Evolutionary conservation across 768 basidiomycete species (phyloP), one percentile per base, ranked within the genome.

Genomic region (Kwoniella dendrophila): DNA sequence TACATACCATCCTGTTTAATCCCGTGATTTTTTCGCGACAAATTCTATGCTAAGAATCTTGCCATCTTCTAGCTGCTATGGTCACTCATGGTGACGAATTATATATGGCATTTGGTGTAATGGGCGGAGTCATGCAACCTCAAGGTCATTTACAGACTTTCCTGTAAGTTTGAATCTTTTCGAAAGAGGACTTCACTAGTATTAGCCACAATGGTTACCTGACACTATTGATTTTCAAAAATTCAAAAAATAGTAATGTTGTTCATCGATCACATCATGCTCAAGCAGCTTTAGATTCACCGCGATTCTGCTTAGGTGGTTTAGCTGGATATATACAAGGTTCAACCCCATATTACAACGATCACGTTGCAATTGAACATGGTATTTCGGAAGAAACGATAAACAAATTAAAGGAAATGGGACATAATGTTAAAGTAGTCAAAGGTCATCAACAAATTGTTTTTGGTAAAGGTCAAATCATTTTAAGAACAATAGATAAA

Each of bases 291-390:
- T 55, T 69, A 24, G 71, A 72, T 44, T 57, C 68, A 2, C 63
- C 63, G 16, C 59, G 71, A 1, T 72, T 72, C 62, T 72, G 68
- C 38, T 67, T 72, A 29, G 64, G 64, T 22, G 56, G 54, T 22
- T 18, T 50, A 26, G 41, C 22, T 29, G 40, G 20, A 22, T 32
- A 56, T 47, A 16, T 16, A 7, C 32, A 29, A 27, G 11, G 38
- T 14, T 34, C 43, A 38, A 52, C 14, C 49, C 52, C 53, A 7
- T 61, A 62, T 47, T 62, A 62, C 29, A 62, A 66, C 43, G 26
- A 48, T 12, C 49, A 58, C 26, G 52, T 69, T 22, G 63, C 65
- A n/a, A 47, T 72, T 45, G 68, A 72, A 47, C 55, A 67, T 38
- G 71, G 71, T 10, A 67, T 70, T 38, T 34, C 49, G 0, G 22